Percentiles rank a stretch among this genome's conserved stretches.
phyloP scores from a whole-genome alignment of 495 filamentous ascomycete species.

The Astrothelium macrocarpum region DNA sequence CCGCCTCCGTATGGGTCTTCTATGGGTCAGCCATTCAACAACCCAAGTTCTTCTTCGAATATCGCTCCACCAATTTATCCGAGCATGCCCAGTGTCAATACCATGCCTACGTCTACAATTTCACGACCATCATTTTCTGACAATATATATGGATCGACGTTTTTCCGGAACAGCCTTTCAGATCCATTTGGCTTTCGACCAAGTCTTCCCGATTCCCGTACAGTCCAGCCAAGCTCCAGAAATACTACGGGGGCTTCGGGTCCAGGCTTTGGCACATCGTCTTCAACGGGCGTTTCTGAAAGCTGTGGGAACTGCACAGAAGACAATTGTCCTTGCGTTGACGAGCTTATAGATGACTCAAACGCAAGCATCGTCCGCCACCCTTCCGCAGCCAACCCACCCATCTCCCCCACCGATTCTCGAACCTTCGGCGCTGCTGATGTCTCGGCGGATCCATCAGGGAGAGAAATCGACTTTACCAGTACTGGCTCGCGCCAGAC shows the following conservation, averaged over 20 bases:
- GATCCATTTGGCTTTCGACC: background rate
- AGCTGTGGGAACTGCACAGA: conserved; percentile 3
- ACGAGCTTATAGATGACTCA: background rate
- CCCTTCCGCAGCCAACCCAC: conserved; percentile 4
- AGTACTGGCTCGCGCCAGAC: background rate
- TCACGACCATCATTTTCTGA: background rate
- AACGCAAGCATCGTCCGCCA: background rate
- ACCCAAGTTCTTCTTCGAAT: background rate
- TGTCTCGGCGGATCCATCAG: background rate
- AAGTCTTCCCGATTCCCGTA: background rate
- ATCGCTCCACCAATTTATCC: background rate
- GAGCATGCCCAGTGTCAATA: background rate
- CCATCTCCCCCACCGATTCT: background rate
- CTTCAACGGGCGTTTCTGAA: background rate
- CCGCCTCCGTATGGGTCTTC: background rate
- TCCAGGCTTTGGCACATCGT: background rate
- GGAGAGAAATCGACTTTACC: background rate
- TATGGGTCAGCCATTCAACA: background rate
- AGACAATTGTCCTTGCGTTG: conserved; percentile 2
- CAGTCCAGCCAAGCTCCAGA: background rate
- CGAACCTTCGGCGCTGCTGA: background rate
- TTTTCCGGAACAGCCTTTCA: background rate
- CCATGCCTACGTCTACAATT: background rate
- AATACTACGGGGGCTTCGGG: background rate
- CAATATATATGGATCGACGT: background rate